Conservation (phyloP, 495 filamentous ascomycete species). For the Neurospora sp. region DNA sequence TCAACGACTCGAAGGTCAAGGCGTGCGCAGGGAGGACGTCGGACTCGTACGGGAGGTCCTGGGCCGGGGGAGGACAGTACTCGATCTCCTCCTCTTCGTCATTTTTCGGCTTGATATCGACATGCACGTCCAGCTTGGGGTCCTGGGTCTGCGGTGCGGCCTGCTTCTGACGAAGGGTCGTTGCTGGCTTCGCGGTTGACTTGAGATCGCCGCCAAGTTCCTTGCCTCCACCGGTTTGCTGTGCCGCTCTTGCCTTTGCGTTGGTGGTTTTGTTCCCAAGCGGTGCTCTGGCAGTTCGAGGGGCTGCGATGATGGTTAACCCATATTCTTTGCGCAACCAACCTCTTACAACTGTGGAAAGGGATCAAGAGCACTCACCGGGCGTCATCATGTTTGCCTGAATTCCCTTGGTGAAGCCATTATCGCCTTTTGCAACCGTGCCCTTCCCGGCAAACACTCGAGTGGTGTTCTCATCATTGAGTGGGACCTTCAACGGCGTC, state of each 20-base stretch:
- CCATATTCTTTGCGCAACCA: constrained; percentile 13
- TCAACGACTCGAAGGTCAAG: constrained; percentile 37
- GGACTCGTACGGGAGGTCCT: constrained; percentile 63
- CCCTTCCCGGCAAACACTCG: constrained; percentile 55
- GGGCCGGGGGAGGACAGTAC: constrained; percentile 33
- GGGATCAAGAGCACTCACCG: constrained; percentile 5
- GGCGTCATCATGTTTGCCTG: constrained; percentile 60
- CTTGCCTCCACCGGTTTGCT: constrained; percentile 40
- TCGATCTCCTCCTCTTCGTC: constrained; percentile 51
- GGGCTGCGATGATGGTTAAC: constrained; percentile 38
- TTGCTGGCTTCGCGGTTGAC: constrained; percentile 27
- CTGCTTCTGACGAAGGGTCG: constrained; percentile 24
- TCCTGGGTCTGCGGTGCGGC: constrained; percentile 34
- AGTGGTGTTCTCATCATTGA: constrained; percentile 79
- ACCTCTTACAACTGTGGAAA: constrained; percentile 38
- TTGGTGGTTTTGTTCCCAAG: constrained; percentile 95
- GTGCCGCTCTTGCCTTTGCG: constrained; percentile 64
- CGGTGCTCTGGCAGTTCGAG: constrained; percentile 59
- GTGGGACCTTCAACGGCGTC: constrained; percentile 71
- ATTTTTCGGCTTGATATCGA: constrained; percentile 22
- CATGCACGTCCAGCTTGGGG: constrained; percentile 34
- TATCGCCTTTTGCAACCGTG: constrained; percentile 45
- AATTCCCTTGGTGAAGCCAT: constrained; percentile 32
- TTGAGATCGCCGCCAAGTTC: constrained; percentile 30
- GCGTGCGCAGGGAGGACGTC: constrained; percentile 59